phyloP scores from a whole-genome alignment of 345 rosid genomes.

The Citropsis articulata region DNA sequence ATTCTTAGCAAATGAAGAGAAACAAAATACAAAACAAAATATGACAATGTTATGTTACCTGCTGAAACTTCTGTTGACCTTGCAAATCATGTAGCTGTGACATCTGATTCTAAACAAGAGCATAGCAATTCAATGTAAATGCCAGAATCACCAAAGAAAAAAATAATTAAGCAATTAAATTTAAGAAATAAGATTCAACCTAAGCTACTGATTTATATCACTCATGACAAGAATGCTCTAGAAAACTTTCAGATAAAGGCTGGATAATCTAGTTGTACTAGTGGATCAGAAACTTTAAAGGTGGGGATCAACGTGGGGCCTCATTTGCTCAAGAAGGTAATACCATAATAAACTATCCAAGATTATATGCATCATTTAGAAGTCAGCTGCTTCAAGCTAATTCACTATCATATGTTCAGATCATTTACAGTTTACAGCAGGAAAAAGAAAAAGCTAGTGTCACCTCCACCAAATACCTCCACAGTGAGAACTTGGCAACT shows the following conservation, averaged over 20 bases:
- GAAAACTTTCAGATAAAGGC: background rate
- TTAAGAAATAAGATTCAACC: background rate
- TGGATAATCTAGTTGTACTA: background rate
- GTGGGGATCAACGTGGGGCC: background rate
- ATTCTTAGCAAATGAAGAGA: background rate
- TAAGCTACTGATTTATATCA: background rate
- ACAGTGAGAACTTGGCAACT: background rate
- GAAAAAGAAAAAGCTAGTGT: background rate
- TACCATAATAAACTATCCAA: background rate
- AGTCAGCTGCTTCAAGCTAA: background rate
- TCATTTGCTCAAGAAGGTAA: background rate
- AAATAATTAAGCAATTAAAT: background rate
- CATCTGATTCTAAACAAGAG: constrained; percentile 48
- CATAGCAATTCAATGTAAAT: constrained; percentile 6
- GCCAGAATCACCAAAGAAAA: background rate
- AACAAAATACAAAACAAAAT: background rate
- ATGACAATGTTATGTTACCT: constrained; percentile 34
- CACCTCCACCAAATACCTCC: background rate
- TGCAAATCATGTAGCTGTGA: constrained; percentile 65
- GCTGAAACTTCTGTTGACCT: constrained; percentile 73
- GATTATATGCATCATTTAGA: background rate
- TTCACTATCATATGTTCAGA: background rate
- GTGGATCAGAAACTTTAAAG: background rate
- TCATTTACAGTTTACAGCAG: background rate
- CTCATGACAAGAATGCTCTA: background rate